phyloP scores from a whole-genome alignment of 2,329 filamentous ascomycete species.

The Sporothrix protearum region DNA sequence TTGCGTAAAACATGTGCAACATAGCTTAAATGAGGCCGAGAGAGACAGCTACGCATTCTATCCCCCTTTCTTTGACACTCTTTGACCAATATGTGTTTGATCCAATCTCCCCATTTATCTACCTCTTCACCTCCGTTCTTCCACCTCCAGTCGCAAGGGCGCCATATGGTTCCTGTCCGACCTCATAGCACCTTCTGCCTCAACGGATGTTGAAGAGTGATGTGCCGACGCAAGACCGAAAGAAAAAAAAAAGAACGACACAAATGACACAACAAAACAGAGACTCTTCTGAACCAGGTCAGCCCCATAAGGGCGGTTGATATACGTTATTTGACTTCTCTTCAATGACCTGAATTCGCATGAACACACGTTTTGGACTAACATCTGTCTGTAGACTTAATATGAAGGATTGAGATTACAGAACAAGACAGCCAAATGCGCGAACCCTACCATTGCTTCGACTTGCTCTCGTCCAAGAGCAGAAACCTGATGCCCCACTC shows the following conservation, averaged over 20 bases:
- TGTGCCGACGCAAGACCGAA: background rate
- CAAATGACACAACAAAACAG: too few species aligned
- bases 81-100: background rate
- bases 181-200: background rate
- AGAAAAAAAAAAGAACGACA: background rate
- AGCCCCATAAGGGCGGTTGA: background rate
- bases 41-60: background rate
- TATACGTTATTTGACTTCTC: background rate
- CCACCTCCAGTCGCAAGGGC: background rate
- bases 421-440: too few species aligned
- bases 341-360: background rate
- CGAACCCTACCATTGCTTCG: too few species aligned
- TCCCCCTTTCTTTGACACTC: background rate
- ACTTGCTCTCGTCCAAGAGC: background rate
- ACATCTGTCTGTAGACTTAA: background rate
- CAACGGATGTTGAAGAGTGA: background rate
- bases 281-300: background rate
- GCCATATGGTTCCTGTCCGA: background rate
- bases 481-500: background rate
- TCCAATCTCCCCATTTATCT: background rate
- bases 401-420: too few species aligned
- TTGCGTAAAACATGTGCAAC: slow-evolving; percentile 7
- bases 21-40: background rate
- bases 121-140: background rate
- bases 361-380: background rate